A percentile compares a stretch with the other conserved stretches of the same genome.
These are phyloP conservation scores for Hemisphaericaspora subhashii DNA, from an alignment of 1,139 yeast genomes.

Conservation along the genomic window DNA sequence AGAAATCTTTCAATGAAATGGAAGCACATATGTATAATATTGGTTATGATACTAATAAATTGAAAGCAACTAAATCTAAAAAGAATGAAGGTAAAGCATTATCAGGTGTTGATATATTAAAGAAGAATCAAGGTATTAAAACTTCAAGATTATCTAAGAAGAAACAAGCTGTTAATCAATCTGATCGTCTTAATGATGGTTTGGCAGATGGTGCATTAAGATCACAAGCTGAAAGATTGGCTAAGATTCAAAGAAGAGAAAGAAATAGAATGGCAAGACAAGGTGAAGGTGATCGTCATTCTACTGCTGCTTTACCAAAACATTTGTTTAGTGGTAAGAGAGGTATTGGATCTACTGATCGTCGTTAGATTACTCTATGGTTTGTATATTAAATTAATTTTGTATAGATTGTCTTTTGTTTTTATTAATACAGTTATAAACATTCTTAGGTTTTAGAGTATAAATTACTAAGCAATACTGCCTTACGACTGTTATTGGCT, in stretches of 20 bases:
- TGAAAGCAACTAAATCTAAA: constrained; percentile 47
- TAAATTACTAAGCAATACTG: no score
- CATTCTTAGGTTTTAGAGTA: no score
- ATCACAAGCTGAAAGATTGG: constrained; percentile 83
- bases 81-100: constrained; percentile 38
- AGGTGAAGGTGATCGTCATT: constrained; percentile 95
- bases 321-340: constrained; percentile 96
- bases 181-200: constrained; percentile 87
- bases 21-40: constrained; percentile 85
- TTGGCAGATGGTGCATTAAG: constrained; percentile 79
- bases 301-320: constrained; percentile 82
- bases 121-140: constrained; percentile 50
- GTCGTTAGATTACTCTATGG: constrained; percentile 42
- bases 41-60: constrained; percentile 80
- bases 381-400: constrained; percentile 1
- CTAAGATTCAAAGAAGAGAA: constrained; percentile 87
- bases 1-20: constrained; percentile 76
- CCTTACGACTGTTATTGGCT: no score
- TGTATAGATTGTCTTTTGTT: not conserved
- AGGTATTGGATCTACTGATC: constrained; percentile 85
- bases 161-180: constrained; percentile 55
- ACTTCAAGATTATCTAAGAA: constrained; percentile 46
- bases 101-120: constrained; percentile 77
- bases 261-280: constrained; percentile 90
- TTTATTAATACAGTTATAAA: no score